A percentile compares a stretch with the other conserved stretches of the same genome.
phyloP scores from a whole-genome alignment of 2,329 filamentous ascomycete genomes.

The Fusarium verrucosum region DNA sequence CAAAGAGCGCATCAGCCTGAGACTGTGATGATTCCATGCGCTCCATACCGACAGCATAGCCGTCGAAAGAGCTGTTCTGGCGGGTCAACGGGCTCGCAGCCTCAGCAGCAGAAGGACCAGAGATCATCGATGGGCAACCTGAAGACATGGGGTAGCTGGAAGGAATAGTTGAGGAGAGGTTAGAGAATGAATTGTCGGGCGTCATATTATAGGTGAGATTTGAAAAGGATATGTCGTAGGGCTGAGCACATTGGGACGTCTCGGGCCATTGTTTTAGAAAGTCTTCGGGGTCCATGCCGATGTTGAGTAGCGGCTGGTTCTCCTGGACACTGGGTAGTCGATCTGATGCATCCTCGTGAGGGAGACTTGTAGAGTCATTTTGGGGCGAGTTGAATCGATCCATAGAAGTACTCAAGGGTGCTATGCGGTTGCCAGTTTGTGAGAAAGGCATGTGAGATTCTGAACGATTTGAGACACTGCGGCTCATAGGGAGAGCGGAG shows the following conservation, averaged over 20 bases:
- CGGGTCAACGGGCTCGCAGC: conserved; percentile 54
- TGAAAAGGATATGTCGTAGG: conserved; percentile 34
- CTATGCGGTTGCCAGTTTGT: conserved; percentile 47
- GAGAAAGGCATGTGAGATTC: conserved; percentile 53
- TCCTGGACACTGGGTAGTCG: conserved; percentile 53
- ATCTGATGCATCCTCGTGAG: conserved; percentile 36
- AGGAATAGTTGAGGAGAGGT: conserved; percentile 31
- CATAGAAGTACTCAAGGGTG: conserved; percentile 44
- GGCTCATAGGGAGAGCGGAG: conserved; percentile 54
- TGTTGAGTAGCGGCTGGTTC: conserved; percentile 42
- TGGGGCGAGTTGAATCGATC: conserved; percentile 47
- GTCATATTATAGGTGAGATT: conserved; percentile 25
- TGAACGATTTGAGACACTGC: conserved; percentile 55
- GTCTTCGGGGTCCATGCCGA: conserved; percentile 52
- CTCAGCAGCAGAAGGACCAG: conserved; percentile 52
- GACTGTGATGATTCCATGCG: conserved; percentile 53
- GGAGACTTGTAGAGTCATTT: conserved; percentile 45
- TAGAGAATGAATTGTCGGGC: conserved; percentile 29
- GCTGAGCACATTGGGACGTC: conserved; percentile 31
- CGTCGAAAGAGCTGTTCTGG: conserved; percentile 54
- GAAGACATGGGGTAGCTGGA: conserved; percentile 48
- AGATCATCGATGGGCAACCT: conserved; percentile 56
- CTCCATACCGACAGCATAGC: conserved; percentile 49
- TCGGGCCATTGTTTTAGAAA: conserved; percentile 50
- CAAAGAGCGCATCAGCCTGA: conserved; percentile 41